Evolutionary conservation across 2,329 filamentous ascomycete genomes (phyloP).

Genomic region (Aureobasidium sp.): DNA sequence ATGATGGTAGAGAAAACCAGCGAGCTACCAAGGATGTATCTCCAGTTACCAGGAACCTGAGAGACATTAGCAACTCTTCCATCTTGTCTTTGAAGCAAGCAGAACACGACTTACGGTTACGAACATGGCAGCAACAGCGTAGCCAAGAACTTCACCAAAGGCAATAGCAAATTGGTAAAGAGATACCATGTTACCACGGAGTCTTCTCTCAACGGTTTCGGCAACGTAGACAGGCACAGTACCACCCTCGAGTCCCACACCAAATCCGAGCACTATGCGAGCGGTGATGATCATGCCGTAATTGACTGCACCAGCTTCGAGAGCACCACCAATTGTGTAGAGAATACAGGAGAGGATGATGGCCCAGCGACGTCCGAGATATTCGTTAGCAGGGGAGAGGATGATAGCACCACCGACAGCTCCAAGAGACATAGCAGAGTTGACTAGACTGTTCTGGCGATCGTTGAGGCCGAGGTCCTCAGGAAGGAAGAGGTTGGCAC

Average conservation of each 20-base stretch:
- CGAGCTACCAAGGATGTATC: conserved; percentile 57
- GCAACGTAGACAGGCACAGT: conserved; percentile 63
- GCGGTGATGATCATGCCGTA: conserved; percentile 64
- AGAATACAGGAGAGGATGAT: conserved; percentile 62
- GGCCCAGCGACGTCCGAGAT: conserved; percentile 56
- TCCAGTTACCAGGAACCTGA: conserved; percentile 51
- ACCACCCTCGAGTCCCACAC: conserved; percentile 62
- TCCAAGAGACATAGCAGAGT: conserved; percentile 62
- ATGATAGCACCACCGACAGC: conserved; percentile 62
- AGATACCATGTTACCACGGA: conserved; percentile 64
- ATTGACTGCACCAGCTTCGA: conserved; percentile 59
- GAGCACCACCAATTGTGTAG: conserved; percentile 60
- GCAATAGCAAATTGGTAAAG: conserved; percentile 72
- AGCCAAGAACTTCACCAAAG: conserved; percentile 64
- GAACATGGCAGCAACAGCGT: conserved; percentile 65
- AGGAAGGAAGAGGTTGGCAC: conserved; percentile 60
- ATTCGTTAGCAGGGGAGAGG: conserved; percentile 59
- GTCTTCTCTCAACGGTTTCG: conserved; percentile 58
- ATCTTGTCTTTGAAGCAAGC: not conserved
- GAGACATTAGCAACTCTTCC: too few species aligned
- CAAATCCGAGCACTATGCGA: too few species aligned
- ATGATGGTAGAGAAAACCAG: conserved; percentile 16
- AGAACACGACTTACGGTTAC: conserved; percentile 49
- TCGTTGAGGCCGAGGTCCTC: conserved; percentile 45
- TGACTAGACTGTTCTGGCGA: conserved; percentile 56